Evolutionary conservation across 441 rosid genomes (phyloP), one percentile per base, ranked within the genome.

Genomic region (Macaranga tanarius): DNA sequence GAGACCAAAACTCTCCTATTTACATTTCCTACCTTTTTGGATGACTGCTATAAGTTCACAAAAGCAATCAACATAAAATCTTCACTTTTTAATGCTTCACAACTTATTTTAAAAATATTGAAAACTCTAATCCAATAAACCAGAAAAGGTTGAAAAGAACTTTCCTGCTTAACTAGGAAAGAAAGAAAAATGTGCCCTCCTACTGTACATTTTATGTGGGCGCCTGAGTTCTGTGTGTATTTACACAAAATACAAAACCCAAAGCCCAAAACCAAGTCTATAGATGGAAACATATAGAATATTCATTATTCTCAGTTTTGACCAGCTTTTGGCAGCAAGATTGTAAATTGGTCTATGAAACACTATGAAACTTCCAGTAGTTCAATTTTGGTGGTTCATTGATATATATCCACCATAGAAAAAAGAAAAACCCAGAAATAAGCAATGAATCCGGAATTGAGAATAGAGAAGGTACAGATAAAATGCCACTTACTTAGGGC

Each of bases 401-500:
- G 26, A 28, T 60, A n/a, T 13, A 12, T 0, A 40, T 54, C 13
- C 20, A 68, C n/a, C 50, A 38, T 15, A 38, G 62, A 22, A 15
- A 31, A 70, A 19, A 40, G 7, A 40, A 40, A 67, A 26, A 7
- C 1, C 52, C 20, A 44, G 22, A 25, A 3, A 73, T 55, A 59
- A 51, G 34, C 12, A 15, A 69, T 28, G 63, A 26, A 71, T n/a
- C 60, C 54, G 56, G 25, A 10, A 16, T 51, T 11, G 19, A 65
- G 22, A 6, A 63, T 47, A 61, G 8, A 59, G 65, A n/a, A 64
- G 42, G 58, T 4, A 8, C 5, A 52, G 52, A 51, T 63, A 59
- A 51, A 22, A 28, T 48, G 71, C 55, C 31, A 78, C 90, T 80
- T 83, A 95, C 99, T 84, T 91, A 62, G 91, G 84, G 72, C 97